A percentile compares a stretch with the other conserved stretches of the same genome.
phyloP scores from a whole-genome alignment of 2,329 filamentous ascomycete species.

The Penicillium sclerotigenum region DNA sequence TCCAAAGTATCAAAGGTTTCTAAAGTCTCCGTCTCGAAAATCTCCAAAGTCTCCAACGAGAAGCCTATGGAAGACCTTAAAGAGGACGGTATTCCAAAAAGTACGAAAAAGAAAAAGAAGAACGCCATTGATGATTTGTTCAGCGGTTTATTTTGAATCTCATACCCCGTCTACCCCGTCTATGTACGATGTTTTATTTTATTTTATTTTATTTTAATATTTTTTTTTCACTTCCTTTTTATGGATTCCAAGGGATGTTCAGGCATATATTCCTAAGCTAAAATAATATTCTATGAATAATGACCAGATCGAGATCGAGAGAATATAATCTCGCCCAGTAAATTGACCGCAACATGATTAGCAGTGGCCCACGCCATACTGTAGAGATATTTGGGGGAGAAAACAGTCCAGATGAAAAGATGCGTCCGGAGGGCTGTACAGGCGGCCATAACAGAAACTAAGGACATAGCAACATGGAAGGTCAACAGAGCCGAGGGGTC shows the following conservation, averaged over 20 bases:
- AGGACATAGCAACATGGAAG: slow-evolving; percentile 62
- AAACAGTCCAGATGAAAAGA: slow-evolving; percentile 98
- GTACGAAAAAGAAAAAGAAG: slow-evolving; percentile 52
- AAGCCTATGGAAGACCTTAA: background rate
- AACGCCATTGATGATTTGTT: slow-evolving; percentile 76
- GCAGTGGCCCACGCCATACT: slow-evolving; percentile 82
- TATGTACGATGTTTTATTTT: background rate
- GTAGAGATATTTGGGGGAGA: slow-evolving; percentile 94
- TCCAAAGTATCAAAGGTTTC: background rate
- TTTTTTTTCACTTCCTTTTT: background rate
- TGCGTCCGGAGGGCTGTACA: slow-evolving; percentile 82
- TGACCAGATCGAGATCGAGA: slow-evolving; percentile 1
- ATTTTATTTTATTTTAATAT: background rate
- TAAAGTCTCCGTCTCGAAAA: too few species aligned
- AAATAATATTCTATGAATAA: background rate
- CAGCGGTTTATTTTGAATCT: slow-evolving; percentile 50
- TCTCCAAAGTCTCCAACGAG: background rate
- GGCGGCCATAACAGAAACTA: slow-evolving; percentile 78
- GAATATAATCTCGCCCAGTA: slow-evolving; percentile 52
- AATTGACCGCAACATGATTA: slow-evolving; percentile 73
- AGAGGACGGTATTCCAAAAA: background rate
- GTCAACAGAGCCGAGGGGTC: slow-evolving; percentile 63
- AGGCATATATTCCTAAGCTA: background rate
- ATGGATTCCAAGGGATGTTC: background rate
- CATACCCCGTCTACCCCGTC: background rate